Evolutionary conservation across 306 rosid species (phyloP), one percentile per base, ranked within the genome.

Genomic region (Carpinus fangiana): DNA sequence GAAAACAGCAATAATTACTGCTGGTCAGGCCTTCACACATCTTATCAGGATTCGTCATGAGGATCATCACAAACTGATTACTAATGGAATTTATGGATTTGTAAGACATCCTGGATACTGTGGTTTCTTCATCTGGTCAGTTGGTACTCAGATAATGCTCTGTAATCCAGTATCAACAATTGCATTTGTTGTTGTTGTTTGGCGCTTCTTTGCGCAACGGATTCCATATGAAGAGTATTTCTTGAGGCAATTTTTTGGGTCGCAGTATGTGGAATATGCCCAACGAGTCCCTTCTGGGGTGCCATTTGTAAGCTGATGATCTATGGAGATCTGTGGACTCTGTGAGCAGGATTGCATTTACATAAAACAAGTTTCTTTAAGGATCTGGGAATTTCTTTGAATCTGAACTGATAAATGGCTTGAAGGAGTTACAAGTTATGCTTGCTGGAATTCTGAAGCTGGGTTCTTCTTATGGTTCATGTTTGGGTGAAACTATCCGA

Each of bases 141-240:
- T 94, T 70, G 95, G 95, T 36, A 90, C 98, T 55, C 98, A 94
- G 85, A 80, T 90, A 80, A 94, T 94, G 98, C 93, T 94, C 10
- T 92, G 98, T 80, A 94, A 94, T 82, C 98, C 98, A 21, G 2
- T 94, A 54, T 94, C 97, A 16, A 85, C 85, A 11, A 17, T 89
- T 71, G 93, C 81, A 41, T 94, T 92, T 82, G 82, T 89, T 13
- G 70, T 79, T 53, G 91, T 94, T 28, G 95, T 90, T 62, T 94
- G 97, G 98, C 89, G 70, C 70, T 88, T 88, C 81, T 88, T 88
- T 70, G 50, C 70, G 0, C 72, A 79, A 66, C 79, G 88, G 16
- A 82, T 94, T 84, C 97, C 97, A 0, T 94, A 90, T 73, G 98
- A 94, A 84, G 98, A 94, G 88, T 84, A 28, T 74, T 89, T 81